A percentile compares a stretch with the other conserved stretches of the same genome.
phyloP scores from a whole-genome alignment of 495 filamentous ascomycete genomes.

The Penicillium ochrochloron region DNA sequence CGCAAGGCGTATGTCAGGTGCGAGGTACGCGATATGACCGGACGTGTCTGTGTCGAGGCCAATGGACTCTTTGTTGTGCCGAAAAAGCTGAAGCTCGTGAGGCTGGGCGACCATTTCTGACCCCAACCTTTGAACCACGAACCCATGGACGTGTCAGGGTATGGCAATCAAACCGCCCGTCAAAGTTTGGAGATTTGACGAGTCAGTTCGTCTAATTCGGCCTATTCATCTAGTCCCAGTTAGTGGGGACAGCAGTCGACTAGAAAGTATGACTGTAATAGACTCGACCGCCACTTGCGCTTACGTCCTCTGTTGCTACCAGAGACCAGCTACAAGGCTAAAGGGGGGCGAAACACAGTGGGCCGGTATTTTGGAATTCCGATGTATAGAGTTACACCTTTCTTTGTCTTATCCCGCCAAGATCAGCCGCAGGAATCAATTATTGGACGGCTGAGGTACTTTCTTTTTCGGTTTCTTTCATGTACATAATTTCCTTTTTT shows the following conservation, averaged over 20 bases:
- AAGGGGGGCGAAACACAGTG: not conserved
- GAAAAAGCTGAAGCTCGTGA: constrained; percentile 50
- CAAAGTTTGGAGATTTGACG: not conserved
- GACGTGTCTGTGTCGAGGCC: constrained; percentile 57
- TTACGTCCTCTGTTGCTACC: not conserved
- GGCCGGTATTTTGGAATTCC: not conserved
- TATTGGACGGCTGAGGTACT: not conserved
- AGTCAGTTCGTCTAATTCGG: not conserved
- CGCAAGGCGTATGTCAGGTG: constrained; percentile 66
- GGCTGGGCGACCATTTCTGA: constrained; percentile 47
- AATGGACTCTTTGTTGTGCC: constrained; percentile 69
- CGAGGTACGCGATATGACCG: constrained; percentile 56
- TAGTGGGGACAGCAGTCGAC: not conserved
- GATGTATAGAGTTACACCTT: not conserved
- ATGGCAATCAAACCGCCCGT: not conserved
- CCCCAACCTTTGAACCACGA: constrained; percentile 27
- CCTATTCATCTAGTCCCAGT: not conserved
- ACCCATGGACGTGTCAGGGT: not conserved
- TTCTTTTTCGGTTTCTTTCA: not conserved
- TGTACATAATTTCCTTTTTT: constrained; percentile 9
- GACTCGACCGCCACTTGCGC: constrained; percentile 6
- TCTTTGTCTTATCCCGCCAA: not conserved
- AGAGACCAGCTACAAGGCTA: not conserved
- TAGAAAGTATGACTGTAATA: constrained; percentile 1
- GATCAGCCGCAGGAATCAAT: not conserved